Conservation (phyloP, 129 eudicot species). For the Saussurea involucrata region DNA sequence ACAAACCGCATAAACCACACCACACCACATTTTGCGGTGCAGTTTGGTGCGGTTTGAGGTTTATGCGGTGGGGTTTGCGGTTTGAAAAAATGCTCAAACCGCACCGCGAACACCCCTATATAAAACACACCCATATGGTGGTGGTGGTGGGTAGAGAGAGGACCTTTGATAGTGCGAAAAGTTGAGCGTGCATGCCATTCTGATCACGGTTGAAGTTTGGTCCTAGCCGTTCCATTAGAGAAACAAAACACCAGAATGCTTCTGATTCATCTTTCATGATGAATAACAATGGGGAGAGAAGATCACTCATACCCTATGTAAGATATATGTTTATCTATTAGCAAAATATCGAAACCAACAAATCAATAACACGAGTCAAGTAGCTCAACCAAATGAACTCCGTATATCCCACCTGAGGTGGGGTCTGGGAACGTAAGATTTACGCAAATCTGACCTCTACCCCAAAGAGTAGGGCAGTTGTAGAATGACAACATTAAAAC, state of each 20-base stretch:
- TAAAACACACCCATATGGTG: neutral
- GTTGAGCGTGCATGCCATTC: slow-evolving; percentile 96
- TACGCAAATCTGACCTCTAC: neutral
- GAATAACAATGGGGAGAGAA: slow-evolving; percentile 79
- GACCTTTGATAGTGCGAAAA: slow-evolving; percentile 91
- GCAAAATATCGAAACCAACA: neutral
- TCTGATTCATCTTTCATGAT: slow-evolving; percentile 81
- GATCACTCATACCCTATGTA: slow-evolving; percentile 91
- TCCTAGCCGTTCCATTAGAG: slow-evolving; percentile 90
- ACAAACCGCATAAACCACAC: too few relatives aligned
- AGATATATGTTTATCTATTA: neutral
- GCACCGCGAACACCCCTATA: too few relatives aligned
- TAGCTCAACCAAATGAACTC: neutral
- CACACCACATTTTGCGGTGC: too few relatives aligned
- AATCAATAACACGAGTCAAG: neutral
- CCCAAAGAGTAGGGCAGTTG: neutral
- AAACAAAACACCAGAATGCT: slow-evolving; percentile 94
- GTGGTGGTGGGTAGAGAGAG: slow-evolving; percentile 14
- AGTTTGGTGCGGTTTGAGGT: too few relatives aligned
- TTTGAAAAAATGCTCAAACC: too few relatives aligned
- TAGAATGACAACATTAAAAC: neutral
- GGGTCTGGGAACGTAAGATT: neutral
- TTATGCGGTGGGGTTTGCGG: too few relatives aligned
- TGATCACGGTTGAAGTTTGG: slow-evolving; percentile 98
- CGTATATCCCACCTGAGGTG: neutral